Evolutionary conservation across 1,284 basidiomycete species (phyloP).

Genomic region (Omphalotus olearius): DNA sequence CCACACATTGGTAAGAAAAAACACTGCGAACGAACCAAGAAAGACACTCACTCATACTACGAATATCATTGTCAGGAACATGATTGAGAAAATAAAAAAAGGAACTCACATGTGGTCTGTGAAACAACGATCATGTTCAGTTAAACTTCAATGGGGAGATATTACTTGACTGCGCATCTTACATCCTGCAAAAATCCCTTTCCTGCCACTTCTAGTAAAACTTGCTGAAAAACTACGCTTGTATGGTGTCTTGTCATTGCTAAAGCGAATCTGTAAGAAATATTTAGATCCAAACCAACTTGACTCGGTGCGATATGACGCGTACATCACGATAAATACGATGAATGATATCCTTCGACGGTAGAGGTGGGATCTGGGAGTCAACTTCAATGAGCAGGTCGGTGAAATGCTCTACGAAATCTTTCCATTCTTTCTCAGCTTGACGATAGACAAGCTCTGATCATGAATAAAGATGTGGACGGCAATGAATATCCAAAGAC

Average conservation of each 20-base stretch:
- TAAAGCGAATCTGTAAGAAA: constrained; percentile 75
- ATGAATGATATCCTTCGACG: constrained; percentile 75
- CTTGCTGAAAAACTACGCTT: constrained; percentile 76
- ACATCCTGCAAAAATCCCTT: constrained; percentile 78
- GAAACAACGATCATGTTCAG: constrained; percentile 4
- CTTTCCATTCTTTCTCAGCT: constrained; percentile 86
- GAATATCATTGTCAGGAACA: background rate
- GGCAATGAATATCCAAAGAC: background rate
- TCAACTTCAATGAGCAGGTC: constrained; percentile 68
- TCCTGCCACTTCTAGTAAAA: constrained; percentile 76
- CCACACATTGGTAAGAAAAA: background rate
- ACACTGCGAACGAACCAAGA: background rate
- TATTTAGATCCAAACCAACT: constrained; percentile 1
- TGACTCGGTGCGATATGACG: constrained; percentile 5
- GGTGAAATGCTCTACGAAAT: constrained; percentile 73
- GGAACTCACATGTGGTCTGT: constrained; percentile 42
- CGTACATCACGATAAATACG: constrained; percentile 82
- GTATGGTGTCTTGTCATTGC: constrained; percentile 92
- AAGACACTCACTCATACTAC: constrained; percentile 18
- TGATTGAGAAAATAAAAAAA: background rate
- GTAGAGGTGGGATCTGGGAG: constrained; percentile 76
- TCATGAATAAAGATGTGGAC: background rate
- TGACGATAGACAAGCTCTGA: constrained; percentile 78
- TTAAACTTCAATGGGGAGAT: background rate
- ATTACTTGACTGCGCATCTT: constrained; percentile 28